Percentiles rank a stretch among this genome's conserved stretches.
Evolutionary conservation across 768 basidiomycete genomes (phyloP).

Genomic region (Rubroboletus pulcherrimus): DNA sequence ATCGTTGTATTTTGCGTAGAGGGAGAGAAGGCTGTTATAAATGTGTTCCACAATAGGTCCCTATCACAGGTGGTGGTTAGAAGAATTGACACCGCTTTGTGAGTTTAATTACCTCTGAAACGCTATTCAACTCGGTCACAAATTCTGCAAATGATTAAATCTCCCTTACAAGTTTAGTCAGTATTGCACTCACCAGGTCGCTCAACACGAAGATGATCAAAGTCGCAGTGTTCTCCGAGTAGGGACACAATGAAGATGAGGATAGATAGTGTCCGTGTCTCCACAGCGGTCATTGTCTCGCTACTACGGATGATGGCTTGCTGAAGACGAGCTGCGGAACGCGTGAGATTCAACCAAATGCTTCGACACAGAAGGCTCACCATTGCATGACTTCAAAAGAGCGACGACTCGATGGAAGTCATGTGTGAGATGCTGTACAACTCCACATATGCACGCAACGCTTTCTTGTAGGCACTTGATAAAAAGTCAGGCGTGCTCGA

Average conservation of each 20-base stretch:
- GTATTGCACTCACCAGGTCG: conserved; percentile 46
- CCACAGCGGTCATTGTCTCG: conserved; percentile 42
- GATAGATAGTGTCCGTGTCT: conserved; percentile 56
- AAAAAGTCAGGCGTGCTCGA: neutral
- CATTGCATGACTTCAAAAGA: conserved; percentile 81
- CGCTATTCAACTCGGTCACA: conserved; percentile 50
- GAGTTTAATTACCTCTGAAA: conserved; percentile 46
- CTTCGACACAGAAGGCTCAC: conserved; percentile 33
- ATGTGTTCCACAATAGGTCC: conserved; percentile 79
- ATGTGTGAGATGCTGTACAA: conserved; percentile 80
- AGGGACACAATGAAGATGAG: conserved; percentile 83
- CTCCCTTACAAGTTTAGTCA: neutral
- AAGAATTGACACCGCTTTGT: neutral
- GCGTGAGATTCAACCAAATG: conserved; percentile 2
- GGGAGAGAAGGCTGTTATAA: conserved; percentile 63
- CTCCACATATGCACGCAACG: conserved; percentile 87
- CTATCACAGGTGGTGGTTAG: conserved; percentile 30
- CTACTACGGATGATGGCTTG: conserved; percentile 46
- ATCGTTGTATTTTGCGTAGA: conserved; percentile 67
- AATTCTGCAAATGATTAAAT: conserved; percentile 40
- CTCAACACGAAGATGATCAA: conserved; percentile 69
- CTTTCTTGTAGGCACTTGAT: conserved; percentile 81
- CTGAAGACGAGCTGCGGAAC: conserved; percentile 54
- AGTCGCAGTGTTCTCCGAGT: conserved; percentile 85
- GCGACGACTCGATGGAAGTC: conserved; percentile 77